Evolutionary conservation across 495 filamentous ascomycete genomes (phyloP).

Genomic region (Penicillium salamii): DNA sequence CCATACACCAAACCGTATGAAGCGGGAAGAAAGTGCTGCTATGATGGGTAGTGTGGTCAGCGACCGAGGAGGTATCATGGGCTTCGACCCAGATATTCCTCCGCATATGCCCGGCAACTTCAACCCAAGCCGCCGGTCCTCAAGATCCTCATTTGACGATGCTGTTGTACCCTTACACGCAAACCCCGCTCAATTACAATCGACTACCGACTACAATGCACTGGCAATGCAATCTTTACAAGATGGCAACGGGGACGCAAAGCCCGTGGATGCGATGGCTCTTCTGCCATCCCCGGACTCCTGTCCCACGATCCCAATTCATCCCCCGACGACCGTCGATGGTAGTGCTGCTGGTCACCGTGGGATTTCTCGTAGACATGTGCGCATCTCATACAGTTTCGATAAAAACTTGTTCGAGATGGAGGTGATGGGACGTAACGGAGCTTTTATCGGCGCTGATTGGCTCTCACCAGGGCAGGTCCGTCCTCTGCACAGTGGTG

Average conservation of each 20-base stretch:
- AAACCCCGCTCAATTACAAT: conserved; percentile 42
- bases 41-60: conserved; percentile 54
- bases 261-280: conserved; percentile 40
- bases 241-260: conserved; percentile 35
- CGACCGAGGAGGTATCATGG: conserved; percentile 59
- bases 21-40: conserved; percentile 43
- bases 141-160: conserved; percentile 43
- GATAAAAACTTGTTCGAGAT: conserved; percentile 73
- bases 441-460: conserved; percentile 76
- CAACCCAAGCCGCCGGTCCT: conserved; percentile 46
- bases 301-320: conserved; percentile 76
- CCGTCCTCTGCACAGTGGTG: conserved; percentile 67
- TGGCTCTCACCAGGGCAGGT: conserved; percentile 60
- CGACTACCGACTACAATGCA: conserved; percentile 46
- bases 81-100: conserved; percentile 50
- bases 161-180: conserved; percentile 38
- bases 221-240: conserved; percentile 46
- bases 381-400: conserved; percentile 79
- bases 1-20: conserved; percentile 46
- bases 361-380: conserved; percentile 80
- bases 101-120: conserved; percentile 38
- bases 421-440: conserved; percentile 78
- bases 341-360: conserved; percentile 60
- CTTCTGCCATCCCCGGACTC: conserved; percentile 51
- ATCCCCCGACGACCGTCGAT: conserved; percentile 64